Percentiles rank a stretch among this genome's conserved stretches.
phyloP scores from a whole-genome alignment of 495 filamentous ascomycete species.

The Podospora sp. region DNA sequence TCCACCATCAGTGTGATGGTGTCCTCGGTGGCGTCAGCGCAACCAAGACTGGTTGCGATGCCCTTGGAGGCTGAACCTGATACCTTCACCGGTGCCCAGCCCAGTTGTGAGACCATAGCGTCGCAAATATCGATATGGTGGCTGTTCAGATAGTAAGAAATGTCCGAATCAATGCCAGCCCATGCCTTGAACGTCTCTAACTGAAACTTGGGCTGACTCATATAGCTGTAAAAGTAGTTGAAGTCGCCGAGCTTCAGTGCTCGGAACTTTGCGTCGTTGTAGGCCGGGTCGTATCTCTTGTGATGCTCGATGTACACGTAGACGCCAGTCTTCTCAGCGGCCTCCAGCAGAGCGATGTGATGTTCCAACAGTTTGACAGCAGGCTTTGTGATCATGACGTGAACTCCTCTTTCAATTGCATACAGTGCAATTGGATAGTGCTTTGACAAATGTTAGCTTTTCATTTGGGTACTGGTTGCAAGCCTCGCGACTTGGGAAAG shows the following conservation, averaged over 20 bases:
- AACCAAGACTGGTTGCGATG: conserved; percentile 71
- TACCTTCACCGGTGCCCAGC: conserved; percentile 76
- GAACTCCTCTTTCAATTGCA: conserved; percentile 81
- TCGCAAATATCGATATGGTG: conserved; percentile 92
- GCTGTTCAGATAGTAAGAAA: conserved; percentile 92
- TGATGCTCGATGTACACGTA: conserved; percentile 96
- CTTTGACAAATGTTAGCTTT: no score
- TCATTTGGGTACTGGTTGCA: no score
- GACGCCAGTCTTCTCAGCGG: conserved; percentile 72
- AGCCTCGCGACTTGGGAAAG: no score
- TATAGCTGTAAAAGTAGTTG: conserved; percentile 98
- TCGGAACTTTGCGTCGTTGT: conserved; percentile 79
- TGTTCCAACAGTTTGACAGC: conserved; percentile 80
- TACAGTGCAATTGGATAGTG: conserved; percentile 95
- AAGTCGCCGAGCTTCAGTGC: conserved; percentile 81
- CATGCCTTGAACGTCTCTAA: conserved; percentile 95
- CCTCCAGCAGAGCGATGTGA: conserved; percentile 73
- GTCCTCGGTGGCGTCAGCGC: conserved; percentile 79
- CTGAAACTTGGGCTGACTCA: conserved; percentile 92
- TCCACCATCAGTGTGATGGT: conserved; percentile 89
- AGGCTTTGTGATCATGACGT: conserved; percentile 95
- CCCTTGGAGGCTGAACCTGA: conserved; percentile 76
- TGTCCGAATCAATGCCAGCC: conserved; percentile 89
- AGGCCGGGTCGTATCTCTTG: conserved; percentile 92
- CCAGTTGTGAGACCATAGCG: conserved; percentile 73